Evolutionary conservation across 805 yeast species (phyloP).

Genomic region (Lipomyces sp.): DNA sequence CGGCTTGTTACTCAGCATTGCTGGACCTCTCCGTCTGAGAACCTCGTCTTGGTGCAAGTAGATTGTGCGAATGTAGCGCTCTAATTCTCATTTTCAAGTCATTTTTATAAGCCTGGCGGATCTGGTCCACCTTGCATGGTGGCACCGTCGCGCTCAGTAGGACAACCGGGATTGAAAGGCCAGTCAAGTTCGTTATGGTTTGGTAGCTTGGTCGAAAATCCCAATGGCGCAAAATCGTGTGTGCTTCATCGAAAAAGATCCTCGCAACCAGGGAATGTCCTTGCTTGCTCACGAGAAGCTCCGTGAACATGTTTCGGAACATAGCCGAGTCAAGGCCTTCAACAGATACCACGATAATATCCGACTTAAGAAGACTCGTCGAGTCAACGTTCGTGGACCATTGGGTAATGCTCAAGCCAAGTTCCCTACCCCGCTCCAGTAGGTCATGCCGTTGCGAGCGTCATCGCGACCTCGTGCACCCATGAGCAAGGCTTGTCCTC

Average conservation of each 20-base stretch:
- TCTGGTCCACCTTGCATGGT: too few species aligned
- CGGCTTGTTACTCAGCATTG: constrained; percentile 7
- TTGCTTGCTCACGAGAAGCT: too few species aligned
- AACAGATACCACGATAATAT: not conserved
- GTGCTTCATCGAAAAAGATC: too few species aligned
- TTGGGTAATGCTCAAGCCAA: too few species aligned
- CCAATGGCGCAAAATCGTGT: too few species aligned
- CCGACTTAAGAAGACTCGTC: not conserved
- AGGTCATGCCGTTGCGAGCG: not conserved
- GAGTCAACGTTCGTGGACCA: not conserved
- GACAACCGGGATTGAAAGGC: too few species aligned
- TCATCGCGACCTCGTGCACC: constrained; percentile 4
- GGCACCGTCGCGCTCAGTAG: too few species aligned
- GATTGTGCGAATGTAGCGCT: constrained; percentile 4
- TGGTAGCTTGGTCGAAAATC: too few species aligned
- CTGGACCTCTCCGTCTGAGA: constrained; percentile 1
- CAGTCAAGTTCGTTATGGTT: too few species aligned
- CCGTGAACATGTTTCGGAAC: not conserved
- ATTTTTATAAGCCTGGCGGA: too few species aligned
- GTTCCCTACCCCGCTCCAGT: not conserved
- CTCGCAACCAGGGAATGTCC: too few species aligned
- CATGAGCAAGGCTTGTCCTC: not conserved
- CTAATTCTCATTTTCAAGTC: constrained; percentile 6
- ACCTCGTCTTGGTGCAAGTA: constrained; percentile 4
- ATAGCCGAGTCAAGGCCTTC: not conserved